Evolutionary conservation across 75 land plant genomes (phyloP).

Genomic region (Adiantum capillusveneris): DNA sequence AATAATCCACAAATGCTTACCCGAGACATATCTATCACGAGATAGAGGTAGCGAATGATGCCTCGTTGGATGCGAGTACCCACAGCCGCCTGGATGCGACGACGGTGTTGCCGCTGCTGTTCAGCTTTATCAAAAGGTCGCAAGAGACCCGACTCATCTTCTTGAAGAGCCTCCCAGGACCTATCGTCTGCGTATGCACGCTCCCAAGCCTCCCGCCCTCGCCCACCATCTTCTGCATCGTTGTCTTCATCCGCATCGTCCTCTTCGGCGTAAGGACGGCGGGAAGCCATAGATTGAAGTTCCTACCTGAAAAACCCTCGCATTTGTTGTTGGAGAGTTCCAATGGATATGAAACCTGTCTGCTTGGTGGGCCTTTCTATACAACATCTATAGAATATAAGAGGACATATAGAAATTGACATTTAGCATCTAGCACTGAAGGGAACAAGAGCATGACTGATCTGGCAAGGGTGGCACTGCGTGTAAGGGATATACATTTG

Average conservation of each 20-base stretch:
- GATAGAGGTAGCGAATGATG: conserved; percentile 79
- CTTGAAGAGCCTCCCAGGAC: conserved; percentile 85
- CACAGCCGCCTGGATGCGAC: conserved; percentile 36
- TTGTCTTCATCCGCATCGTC: conserved; percentile 67
- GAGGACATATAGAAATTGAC: no score
- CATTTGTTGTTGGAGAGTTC: no score
- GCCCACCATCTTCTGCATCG: conserved; percentile 41
- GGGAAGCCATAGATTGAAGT: conserved; percentile 12
- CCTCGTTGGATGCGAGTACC: conserved; percentile 81
- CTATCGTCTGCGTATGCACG: conserved; percentile 88
- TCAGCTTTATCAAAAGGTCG: conserved; percentile 53
- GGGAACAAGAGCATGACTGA: no score
- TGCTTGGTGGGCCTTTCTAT: no score
- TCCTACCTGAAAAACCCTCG: no score
- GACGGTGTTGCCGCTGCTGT: conserved; percentile 67
- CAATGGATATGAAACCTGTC: no score
- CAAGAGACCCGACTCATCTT: conserved; percentile 86
- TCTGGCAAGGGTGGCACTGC: no score
- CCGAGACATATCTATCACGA: conserved; percentile 78
- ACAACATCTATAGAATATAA: no score
- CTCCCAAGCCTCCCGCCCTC: conserved; percentile 80
- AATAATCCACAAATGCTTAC: conserved; percentile 21
- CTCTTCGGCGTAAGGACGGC: conserved; percentile 6
- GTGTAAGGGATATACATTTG: no score
- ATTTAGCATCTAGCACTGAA: no score